Conservation (phyloP, 768 basidiomycete species). For the Boletus patriciae region DNA sequence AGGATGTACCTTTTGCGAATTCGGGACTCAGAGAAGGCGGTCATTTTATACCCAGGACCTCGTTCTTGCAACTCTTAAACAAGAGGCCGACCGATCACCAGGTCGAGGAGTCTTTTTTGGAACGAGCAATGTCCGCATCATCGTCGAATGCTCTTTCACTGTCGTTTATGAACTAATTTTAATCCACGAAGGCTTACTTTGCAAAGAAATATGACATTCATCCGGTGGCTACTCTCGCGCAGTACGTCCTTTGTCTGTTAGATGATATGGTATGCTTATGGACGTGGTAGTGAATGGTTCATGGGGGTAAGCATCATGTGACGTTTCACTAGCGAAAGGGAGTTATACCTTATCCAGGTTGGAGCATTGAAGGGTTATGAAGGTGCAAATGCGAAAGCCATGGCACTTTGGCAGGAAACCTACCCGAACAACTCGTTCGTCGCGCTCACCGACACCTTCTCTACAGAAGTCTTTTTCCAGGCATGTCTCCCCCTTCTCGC, state of each 20-base stretch:
- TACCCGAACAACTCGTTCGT: slow-evolving; percentile 59
- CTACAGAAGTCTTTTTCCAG: slow-evolving; percentile 81
- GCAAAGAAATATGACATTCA: slow-evolving; percentile 68
- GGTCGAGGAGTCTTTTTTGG: slow-evolving; percentile 54
- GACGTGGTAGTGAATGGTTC: slow-evolving; percentile 74
- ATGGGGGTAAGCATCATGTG: slow-evolving; percentile 60
- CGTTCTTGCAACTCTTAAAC: slow-evolving; percentile 66
- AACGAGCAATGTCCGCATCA: slow-evolving; percentile 78
- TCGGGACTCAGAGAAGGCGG: slow-evolving; percentile 81
- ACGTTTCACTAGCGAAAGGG: not conserved
- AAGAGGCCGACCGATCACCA: slow-evolving; percentile 54
- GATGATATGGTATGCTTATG: slow-evolving; percentile 3
- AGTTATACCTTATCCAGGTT: slow-evolving; percentile 45
- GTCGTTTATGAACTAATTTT: not conserved
- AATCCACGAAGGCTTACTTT: slow-evolving; percentile 66
- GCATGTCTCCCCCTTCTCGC: slow-evolving; percentile 35
- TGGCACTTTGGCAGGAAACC: slow-evolving; percentile 85
- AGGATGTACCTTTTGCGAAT: slow-evolving; percentile 78
- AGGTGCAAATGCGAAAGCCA: slow-evolving; percentile 65
- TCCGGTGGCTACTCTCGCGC: slow-evolving; percentile 82
- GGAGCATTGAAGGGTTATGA: slow-evolving; percentile 85
- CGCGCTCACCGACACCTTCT: slow-evolving; percentile 95
- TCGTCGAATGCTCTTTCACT: not conserved
- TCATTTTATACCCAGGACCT: slow-evolving; percentile 75
- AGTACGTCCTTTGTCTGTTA: slow-evolving; percentile 50